phyloP scores from a whole-genome alignment of 2,329 filamentous ascomycete species.

The Fusarium sp. region DNA sequence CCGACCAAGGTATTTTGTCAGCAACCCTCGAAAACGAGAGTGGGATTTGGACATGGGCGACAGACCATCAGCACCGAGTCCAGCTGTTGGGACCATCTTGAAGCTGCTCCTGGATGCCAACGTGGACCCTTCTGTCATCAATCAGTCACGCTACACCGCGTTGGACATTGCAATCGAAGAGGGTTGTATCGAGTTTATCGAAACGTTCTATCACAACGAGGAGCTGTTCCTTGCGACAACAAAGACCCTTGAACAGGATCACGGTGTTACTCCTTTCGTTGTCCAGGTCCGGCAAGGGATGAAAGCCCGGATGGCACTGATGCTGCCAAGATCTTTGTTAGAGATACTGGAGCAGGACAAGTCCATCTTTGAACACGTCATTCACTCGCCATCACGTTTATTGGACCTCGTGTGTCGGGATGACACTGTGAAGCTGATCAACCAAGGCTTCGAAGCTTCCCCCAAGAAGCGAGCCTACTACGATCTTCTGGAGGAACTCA shows the following conservation, averaged over 20 bases:
- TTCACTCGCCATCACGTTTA: neutral
- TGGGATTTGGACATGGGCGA: neutral
- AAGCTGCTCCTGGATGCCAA: constrained; percentile 17
- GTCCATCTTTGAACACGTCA: neutral
- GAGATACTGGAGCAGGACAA: neutral
- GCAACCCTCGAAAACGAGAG: neutral
- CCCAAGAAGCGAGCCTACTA: neutral
- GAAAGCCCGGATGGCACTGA: constrained; percentile 22
- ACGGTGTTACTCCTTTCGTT: neutral
- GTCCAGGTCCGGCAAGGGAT: neutral
- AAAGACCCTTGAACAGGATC: neutral
- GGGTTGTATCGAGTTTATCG: constrained; percentile 13
- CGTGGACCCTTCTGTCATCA: neutral
- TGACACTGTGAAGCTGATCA: constrained; percentile 8
- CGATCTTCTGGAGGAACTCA: neutral
- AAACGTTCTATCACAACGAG: constrained; percentile 17
- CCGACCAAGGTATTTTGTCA: neutral
- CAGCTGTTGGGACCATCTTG: constrained; percentile 7
- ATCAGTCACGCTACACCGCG: constrained; percentile 2
- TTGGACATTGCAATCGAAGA: constrained; percentile 25
- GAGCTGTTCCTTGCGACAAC: constrained; percentile 11
- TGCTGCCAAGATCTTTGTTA: constrained; percentile 6
- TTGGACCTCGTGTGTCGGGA: constrained; percentile 1
- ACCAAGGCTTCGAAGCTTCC: neutral
- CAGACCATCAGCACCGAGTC: neutral